Evolutionary conservation across 2,329 filamentous ascomycete species (phyloP).

Genomic region (Cadophora sp.): DNA sequence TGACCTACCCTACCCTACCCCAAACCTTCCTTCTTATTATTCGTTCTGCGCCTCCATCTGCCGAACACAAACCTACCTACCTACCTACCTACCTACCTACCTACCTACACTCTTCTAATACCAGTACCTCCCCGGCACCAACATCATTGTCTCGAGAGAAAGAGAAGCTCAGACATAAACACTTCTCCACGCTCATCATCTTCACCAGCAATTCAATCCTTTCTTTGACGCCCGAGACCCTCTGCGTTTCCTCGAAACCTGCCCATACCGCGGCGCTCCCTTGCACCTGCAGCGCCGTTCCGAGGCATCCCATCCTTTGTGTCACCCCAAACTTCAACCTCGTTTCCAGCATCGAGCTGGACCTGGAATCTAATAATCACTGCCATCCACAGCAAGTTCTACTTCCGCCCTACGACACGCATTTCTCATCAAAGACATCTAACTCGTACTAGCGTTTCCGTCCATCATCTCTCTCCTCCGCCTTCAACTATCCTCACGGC

Average conservation of each 20-base stretch:
- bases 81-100: background rate
- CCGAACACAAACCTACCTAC: background rate
- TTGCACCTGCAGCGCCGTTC: constrained; percentile 27
- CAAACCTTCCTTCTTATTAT: constrained; percentile 9
- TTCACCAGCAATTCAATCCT: background rate
- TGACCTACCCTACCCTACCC: background rate
- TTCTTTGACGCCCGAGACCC: constrained; percentile 2
- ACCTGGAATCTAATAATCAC: background rate
- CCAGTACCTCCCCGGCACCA: background rate
- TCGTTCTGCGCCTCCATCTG: background rate
- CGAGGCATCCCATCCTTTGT: constrained; percentile 33
- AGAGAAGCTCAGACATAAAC: constrained; percentile 6
- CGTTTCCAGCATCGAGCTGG: constrained; percentile 11
- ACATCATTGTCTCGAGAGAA: background rate
- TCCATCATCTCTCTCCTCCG: background rate
- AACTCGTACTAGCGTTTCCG: constrained; percentile 22
- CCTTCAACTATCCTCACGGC: background rate
- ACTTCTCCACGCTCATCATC: background rate
- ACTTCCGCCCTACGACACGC: background rate
- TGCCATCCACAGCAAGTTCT: constrained; percentile 15
- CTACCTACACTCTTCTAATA: background rate
- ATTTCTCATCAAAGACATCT: constrained; percentile 4
- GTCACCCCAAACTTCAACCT: constrained; percentile 29
- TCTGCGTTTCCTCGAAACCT: constrained; percentile 21
- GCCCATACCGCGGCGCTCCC: constrained; percentile 18